A percentile compares a stretch with the other conserved stretches of the same genome.
Conservation (phyloP, 2,329 filamentous ascomycete species). For the Pseudogymnoascus sp. region DNA sequence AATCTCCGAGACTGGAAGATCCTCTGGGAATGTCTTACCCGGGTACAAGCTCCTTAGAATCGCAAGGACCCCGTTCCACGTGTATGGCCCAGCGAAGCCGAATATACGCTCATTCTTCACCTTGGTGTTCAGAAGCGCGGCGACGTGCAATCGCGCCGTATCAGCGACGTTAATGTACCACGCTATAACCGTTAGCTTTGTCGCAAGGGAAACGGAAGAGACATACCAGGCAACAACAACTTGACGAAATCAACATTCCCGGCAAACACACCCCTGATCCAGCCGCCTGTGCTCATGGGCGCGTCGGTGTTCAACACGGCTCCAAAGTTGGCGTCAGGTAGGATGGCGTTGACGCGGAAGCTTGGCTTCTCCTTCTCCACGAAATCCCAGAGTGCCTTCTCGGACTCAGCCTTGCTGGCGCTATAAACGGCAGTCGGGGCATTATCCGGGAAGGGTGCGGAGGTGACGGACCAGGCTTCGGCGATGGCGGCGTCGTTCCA, state of each 20-base stretch:
- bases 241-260: slow-evolving; percentile 15
- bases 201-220: background rate
- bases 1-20: slow-evolving; percentile 12
- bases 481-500: slow-evolving; percentile 31
- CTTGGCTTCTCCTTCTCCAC: slow-evolving; percentile 25
- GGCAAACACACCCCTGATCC: slow-evolving; percentile 19
- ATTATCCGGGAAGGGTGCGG: slow-evolving; percentile 26
- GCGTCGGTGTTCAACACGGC: slow-evolving; percentile 13
- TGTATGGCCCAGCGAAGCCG: slow-evolving; percentile 21
- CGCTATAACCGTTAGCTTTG: background rate
- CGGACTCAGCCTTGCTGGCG: slow-evolving; percentile 33
- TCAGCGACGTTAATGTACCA: slow-evolving; percentile 21
- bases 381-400: slow-evolving; percentile 34
- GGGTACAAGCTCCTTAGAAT: slow-evolving; percentile 22
- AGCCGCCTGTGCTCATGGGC: slow-evolving; percentile 17
- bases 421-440: slow-evolving; percentile 25
- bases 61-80: slow-evolving; percentile 22
- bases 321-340: slow-evolving; percentile 17
- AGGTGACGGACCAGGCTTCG: slow-evolving; percentile 27
- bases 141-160: slow-evolving; percentile 23
- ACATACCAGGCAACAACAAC: slow-evolving; percentile 13
- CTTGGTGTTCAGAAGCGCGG: slow-evolving; percentile 22
- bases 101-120: slow-evolving; percentile 23
- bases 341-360: slow-evolving; percentile 23
- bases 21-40: slow-evolving; percentile 17